Evolutionary conservation across 257 asterid species (phyloP).

Genomic region (Henckelia pumila): DNA sequence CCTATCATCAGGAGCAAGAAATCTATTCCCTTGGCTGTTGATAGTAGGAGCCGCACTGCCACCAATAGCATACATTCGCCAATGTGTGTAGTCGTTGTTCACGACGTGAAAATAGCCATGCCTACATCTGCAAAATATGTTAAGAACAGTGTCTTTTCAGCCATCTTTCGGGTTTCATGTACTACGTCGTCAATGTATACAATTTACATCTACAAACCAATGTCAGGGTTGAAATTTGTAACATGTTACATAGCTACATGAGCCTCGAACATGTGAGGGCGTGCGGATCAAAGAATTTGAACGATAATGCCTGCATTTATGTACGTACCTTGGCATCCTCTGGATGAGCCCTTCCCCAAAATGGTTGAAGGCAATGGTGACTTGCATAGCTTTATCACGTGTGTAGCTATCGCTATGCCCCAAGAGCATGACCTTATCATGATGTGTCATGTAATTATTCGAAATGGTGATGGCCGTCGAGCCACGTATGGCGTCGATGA

Average conservation of each 20-base stretch:
- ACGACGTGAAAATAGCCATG: slow-evolving; percentile 19
- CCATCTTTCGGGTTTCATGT: neutral
- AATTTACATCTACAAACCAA: neutral
- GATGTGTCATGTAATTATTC: slow-evolving; percentile 13
- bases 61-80: slow-evolving; percentile 17
- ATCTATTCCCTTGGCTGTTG: slow-evolving; percentile 17
- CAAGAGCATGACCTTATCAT: slow-evolving; percentile 17
- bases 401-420: slow-evolving; percentile 11
- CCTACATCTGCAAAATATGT: slow-evolving; percentile 12
- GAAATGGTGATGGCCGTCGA: slow-evolving; percentile 18
- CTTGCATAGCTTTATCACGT: neutral
- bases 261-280: neutral
- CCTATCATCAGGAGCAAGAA: slow-evolving; percentile 12
- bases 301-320: too few relatives aligned
- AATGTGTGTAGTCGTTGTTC: slow-evolving; percentile 16
- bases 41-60: slow-evolving; percentile 18
- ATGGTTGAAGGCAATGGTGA: slow-evolving; percentile 14
- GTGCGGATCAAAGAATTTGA: neutral
- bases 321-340: slow-evolving; percentile 20
- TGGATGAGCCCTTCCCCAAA: slow-evolving; percentile 11
- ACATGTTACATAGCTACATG: neutral
- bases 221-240: neutral
- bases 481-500: slow-evolving; percentile 12
- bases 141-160: neutral
- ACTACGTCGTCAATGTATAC: too few relatives aligned